Percentiles rank a stretch among this genome's conserved stretches.
Evolutionary conservation across 352 stramenopile genomes (phyloP).

Genomic region (Globisporangium iwayamae): DNA sequence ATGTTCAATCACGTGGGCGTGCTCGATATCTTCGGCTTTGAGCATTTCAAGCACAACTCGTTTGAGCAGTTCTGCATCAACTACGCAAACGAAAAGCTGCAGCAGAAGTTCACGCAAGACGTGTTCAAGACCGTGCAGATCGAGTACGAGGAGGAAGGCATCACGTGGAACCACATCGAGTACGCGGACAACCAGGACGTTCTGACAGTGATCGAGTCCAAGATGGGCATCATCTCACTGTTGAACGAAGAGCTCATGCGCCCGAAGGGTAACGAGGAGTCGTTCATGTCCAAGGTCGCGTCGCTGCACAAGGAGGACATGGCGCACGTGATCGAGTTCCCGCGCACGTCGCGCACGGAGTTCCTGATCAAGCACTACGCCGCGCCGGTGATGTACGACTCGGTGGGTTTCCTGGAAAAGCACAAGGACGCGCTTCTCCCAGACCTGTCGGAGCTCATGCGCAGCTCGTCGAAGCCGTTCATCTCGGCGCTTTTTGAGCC

Average conservation of each 20-base stretch:
- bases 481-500: conserved; percentile 72
- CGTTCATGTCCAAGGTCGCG: conserved; percentile 81
- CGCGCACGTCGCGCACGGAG: conserved; percentile 77
- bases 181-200: conserved; percentile 90
- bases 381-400: conserved; percentile 91
- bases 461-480: conserved; percentile 64
- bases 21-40: conserved; percentile 99
- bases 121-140: conserved; percentile 92
- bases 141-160: conserved; percentile 95
- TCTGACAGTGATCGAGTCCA: conserved; percentile 81
- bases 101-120: conserved; percentile 88
- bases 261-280: conserved; percentile 82
- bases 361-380: conserved; percentile 97
- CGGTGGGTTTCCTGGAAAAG: conserved; percentile 94
- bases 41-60: conserved; percentile 96
- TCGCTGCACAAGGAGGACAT: conserved; percentile 86
- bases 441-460: conserved; percentile 90
- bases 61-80: conserved; percentile 87
- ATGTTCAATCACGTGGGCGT: conserved; percentile 91
- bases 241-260: conserved; percentile 90
- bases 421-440: conserved; percentile 95
- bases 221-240: conserved; percentile 87
- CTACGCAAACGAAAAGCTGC: conserved; percentile 81
- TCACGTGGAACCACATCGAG: conserved; percentile 89
- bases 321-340: conserved; percentile 81